A percentile compares a stretch with the other conserved stretches of the same genome.
Evolutionary conservation across 2,329 filamentous ascomycete species (phyloP).

Genomic region (Parasarocladium wereldwijsianum): DNA sequence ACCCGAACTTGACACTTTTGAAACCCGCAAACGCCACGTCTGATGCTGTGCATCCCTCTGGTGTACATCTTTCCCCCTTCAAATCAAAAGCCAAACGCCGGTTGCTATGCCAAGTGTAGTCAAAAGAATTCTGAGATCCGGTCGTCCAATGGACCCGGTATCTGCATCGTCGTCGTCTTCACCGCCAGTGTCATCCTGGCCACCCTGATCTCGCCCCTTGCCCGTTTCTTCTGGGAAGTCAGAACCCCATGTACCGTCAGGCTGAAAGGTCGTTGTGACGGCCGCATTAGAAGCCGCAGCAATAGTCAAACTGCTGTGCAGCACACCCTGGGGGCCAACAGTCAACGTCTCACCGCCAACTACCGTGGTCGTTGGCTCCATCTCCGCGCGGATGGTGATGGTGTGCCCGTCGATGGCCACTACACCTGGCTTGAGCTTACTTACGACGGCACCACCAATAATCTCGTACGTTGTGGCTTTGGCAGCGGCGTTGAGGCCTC

Average conservation of each 20-base stretch:
- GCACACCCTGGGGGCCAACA: constrained; percentile 34
- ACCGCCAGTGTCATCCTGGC: constrained; percentile 2
- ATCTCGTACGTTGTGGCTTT: constrained; percentile 27
- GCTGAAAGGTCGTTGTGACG: constrained; percentile 25
- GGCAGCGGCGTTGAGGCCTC: constrained; percentile 21
- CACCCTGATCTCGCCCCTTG: constrained; percentile 10
- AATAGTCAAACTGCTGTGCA: constrained; percentile 8
- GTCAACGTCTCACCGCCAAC: constrained; percentile 35
- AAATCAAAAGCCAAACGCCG: constrained; percentile 22
- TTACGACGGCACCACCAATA: constrained; percentile 37
- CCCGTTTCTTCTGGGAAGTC: constrained; percentile 14
- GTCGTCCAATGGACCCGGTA: constrained; percentile 5
- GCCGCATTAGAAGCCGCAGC: constrained; percentile 9
- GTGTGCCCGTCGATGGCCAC: constrained; percentile 34
- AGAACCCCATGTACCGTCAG: constrained; percentile 12
- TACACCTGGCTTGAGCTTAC: constrained; percentile 29
- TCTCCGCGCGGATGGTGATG: constrained; percentile 33
- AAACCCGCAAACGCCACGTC: background rate
- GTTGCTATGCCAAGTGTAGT: constrained; percentile 22
- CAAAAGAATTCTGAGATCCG: constrained; percentile 6
- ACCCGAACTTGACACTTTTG: no score
- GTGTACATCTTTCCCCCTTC: constrained; percentile 5
- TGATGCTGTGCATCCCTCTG: background rate
- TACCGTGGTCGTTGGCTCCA: constrained; percentile 26
- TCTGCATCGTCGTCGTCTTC: constrained; percentile 11